These are phyloP conservation scores for Hamamelis virginiana DNA, from an alignment of 164 flowering plant genomes.

Conservation along the genomic window DNA sequence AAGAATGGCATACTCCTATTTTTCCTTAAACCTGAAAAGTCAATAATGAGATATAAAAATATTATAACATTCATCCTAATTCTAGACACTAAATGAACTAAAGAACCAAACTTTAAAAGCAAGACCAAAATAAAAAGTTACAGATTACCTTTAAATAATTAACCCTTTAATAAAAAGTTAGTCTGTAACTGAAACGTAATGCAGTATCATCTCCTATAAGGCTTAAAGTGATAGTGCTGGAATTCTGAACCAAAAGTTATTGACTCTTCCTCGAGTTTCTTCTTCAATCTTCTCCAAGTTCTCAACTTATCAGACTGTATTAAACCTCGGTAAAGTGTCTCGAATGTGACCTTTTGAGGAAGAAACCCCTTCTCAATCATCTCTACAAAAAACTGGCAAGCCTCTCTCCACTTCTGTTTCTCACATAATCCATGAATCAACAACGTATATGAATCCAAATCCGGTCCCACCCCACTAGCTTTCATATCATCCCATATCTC, in stretches of 20 bases:
- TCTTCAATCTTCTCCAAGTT: slow-evolving; percentile 96
- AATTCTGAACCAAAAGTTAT: slow-evolving; percentile 78
- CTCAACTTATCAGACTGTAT: slow-evolving; percentile 87
- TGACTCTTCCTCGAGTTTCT: slow-evolving; percentile 86
- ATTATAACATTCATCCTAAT: too few species aligned
- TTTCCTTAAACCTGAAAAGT: slow-evolving; percentile 33
- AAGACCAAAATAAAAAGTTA: too few species aligned
- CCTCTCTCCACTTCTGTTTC: slow-evolving; percentile 74
- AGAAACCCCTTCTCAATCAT: slow-evolving; percentile 95
- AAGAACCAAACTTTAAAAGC: too few species aligned
- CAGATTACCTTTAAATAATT: too few species aligned
- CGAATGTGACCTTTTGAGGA: slow-evolving; percentile 90
- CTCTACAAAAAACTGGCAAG: slow-evolving; percentile 79
- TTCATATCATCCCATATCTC: slow-evolving; percentile 87
- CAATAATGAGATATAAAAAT: too few species aligned
- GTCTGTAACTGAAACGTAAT: too few species aligned
- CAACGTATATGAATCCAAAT: slow-evolving; percentile 86
- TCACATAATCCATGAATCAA: slow-evolving; percentile 81
- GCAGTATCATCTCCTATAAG: slow-evolving; percentile 63
- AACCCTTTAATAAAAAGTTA: too few species aligned
- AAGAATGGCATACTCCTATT: slow-evolving; percentile 67
- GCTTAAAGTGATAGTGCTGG: slow-evolving; percentile 66
- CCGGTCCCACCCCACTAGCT: slow-evolving; percentile 64
- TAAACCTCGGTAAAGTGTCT: slow-evolving; percentile 77
- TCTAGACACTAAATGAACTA: too few species aligned